Evolutionary conservation across 2,329 filamentous ascomycete genomes (phyloP).

Genomic region (Apiospora rasikravindrae): DNA sequence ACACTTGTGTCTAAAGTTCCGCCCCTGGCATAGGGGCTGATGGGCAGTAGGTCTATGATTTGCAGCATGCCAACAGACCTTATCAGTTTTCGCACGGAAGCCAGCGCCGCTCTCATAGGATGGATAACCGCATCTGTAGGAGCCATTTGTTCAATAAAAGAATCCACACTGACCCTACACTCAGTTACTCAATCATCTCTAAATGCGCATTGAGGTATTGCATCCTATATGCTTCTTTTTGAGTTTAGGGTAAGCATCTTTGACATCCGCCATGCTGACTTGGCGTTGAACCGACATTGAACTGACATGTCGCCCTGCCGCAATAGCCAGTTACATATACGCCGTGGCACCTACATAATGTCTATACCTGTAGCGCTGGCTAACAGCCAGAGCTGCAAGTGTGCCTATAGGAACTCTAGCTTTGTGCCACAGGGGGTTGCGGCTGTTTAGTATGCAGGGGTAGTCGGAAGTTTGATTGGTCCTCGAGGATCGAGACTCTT

Average conservation of each 20-base stretch:
- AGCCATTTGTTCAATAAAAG: neutral
- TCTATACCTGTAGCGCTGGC: neutral
- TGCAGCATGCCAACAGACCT: neutral
- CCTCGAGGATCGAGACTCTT: neutral
- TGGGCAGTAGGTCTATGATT: neutral
- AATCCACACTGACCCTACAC: neutral
- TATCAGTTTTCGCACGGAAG: neutral
- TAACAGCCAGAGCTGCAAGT: neutral
- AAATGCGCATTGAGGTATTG: neutral
- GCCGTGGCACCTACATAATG: neutral
- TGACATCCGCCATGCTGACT: neutral
- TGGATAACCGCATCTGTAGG: neutral
- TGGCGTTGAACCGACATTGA: neutral
- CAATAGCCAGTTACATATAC: neutral
- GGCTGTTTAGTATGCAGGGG: neutral
- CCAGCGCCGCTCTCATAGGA: neutral
- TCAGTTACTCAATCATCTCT: neutral
- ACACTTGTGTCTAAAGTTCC: neutral
- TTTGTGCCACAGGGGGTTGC: neutral
- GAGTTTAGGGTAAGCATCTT: neutral
- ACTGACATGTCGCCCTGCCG: neutral
- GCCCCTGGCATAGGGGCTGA: neutral
- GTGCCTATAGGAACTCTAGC: neutral
- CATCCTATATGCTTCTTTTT: neutral
- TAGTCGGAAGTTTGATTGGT: constrained; percentile 1